phyloP scores from a whole-genome alignment of 345 rosid species.

The Linum tenue region DNA sequence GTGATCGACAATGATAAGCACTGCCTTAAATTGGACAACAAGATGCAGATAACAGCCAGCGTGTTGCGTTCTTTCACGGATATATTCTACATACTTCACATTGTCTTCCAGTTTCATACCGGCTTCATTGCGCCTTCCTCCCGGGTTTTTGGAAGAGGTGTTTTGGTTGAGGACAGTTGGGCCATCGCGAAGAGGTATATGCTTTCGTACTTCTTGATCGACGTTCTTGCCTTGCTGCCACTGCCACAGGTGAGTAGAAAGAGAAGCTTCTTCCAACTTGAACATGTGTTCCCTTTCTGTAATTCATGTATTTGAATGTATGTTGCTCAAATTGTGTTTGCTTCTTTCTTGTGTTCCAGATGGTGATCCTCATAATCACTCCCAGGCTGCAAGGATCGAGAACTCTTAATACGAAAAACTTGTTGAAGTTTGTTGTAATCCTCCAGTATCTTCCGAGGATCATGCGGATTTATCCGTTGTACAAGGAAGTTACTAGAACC shows the following conservation, averaged over 20 bases:
- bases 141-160: slow-evolving; percentile 38
- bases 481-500: slow-evolving; percentile 44
- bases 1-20: slow-evolving; percentile 25
- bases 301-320: no score
- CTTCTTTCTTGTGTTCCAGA: slow-evolving; percentile 16
- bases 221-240: slow-evolving; percentile 62
- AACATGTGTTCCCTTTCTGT: no score
- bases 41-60: slow-evolving; percentile 36
- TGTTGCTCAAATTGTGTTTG: no score
- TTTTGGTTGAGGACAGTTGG: slow-evolving; percentile 47
- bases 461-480: slow-evolving; percentile 47
- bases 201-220: slow-evolving; percentile 41
- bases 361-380: slow-evolving; percentile 26
- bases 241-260: slow-evolving; percentile 58
- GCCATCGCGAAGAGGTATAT: slow-evolving; percentile 28
- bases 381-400: background rate
- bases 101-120: slow-evolving; percentile 27
- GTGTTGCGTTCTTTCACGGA: slow-evolving; percentile 49
- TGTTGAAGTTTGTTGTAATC: slow-evolving; percentile 29
- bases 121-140: background rate
- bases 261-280: background rate
- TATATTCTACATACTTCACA: slow-evolving; percentile 44
- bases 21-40: slow-evolving; percentile 44
- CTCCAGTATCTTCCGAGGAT: slow-evolving; percentile 52
- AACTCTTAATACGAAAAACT: slow-evolving; percentile 44